These are phyloP conservation scores for Pseudogymnoascus sp. DNA, from an alignment of 2,329 filamentous ascomycete species.

Conservation along the genomic window DNA sequence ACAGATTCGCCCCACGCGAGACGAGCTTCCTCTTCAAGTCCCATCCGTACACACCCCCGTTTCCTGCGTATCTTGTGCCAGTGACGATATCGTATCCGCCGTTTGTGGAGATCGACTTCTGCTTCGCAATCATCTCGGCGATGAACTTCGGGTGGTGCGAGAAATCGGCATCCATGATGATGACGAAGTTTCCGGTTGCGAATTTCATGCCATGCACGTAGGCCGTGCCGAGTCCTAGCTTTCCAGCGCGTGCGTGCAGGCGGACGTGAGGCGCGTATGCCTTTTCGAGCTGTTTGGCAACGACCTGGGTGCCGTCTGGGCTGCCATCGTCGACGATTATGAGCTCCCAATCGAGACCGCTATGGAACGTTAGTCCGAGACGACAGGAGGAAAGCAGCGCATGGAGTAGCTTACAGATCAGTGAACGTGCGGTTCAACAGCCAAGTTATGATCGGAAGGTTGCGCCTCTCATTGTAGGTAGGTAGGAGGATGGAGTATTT, in stretches of 20 bases:
- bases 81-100: constrained; percentile 96
- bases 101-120: constrained; percentile 45
- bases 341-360: constrained; percentile 79
- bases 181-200: constrained; percentile 84
- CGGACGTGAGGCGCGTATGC: constrained; percentile 73
- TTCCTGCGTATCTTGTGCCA: constrained; percentile 83
- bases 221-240: constrained; percentile 92
- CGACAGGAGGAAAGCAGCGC: constrained; percentile 17
- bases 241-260: constrained; percentile 83
- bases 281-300: constrained; percentile 84
- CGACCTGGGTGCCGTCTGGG: constrained; percentile 85
- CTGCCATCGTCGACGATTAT: constrained; percentile 98
- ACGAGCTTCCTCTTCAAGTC: constrained; percentile 66
- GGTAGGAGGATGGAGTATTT: constrained; percentile 97
- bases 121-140: constrained; percentile 79
- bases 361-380: neutral
- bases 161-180: constrained; percentile 99
- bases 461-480: constrained; percentile 96
- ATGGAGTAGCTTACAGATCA: constrained; percentile 56
- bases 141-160: constrained; percentile 99
- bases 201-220: constrained; percentile 94
- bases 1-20: constrained; percentile 81
- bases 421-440: constrained; percentile 87
- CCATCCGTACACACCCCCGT: constrained; percentile 92
- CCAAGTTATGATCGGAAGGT: constrained; percentile 93